phyloP scores from a whole-genome alignment of 176 grass and related monocot genomes.

The Zea mays region Zm-B73-REFERENCE-NAM-5.0 NC_050096.1:238615001-238615500 shows the following conservation, averaged over 20 bases:
- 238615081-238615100: background rate
- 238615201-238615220: background rate
- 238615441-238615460: background rate
- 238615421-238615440: background rate
- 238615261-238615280: too few relatives aligned
- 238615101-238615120: background rate
- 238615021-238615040: slow-evolving; percentile 19
- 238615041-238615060: slow-evolving; percentile 20
- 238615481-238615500: background rate
- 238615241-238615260: background rate
- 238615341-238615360: too few relatives aligned
- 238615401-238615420: too few relatives aligned
- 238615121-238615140: background rate
- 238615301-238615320: too few relatives aligned
- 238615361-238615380: too few relatives aligned
- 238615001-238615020: slow-evolving; percentile 22
- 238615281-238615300: too few relatives aligned
- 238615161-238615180: background rate
- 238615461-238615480: background rate
- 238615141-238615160: background rate
- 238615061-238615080: background rate
- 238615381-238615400: too few relatives aligned
- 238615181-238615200: background rate
- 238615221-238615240: background rate
- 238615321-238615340: too few relatives aligned